Evolutionary conservation across 2,329 filamentous ascomycete genomes (phyloP).

Genomic region (Aspergillus calidoustus): DNA sequence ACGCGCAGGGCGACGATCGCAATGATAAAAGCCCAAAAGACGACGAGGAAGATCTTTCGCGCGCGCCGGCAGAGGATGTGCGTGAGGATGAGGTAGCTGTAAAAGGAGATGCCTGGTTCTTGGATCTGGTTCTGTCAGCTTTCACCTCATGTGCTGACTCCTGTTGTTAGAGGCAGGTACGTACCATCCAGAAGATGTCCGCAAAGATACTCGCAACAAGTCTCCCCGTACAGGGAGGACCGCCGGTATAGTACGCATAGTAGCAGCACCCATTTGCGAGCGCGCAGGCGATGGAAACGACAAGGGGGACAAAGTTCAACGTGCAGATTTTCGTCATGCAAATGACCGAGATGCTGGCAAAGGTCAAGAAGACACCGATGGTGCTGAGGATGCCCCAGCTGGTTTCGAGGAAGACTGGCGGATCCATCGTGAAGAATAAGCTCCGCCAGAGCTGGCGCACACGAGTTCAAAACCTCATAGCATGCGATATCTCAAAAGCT

Average conservation of each 20-base stretch:
- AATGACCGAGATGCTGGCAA: constrained; percentile 15
- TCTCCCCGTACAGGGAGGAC: neutral
- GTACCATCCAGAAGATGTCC: constrained; percentile 22
- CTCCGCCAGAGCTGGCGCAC: neutral
- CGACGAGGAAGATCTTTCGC: constrained; percentile 8
- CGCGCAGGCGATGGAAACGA: constrained; percentile 16
- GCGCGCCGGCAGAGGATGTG: constrained; percentile 10
- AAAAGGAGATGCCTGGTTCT: constrained; percentile 20
- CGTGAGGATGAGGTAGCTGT: constrained; percentile 19
- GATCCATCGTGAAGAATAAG: neutral
- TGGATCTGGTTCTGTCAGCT: constrained; percentile 14
- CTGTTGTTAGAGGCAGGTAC: neutral
- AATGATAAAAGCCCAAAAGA: constrained; percentile 21
- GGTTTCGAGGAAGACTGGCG: constrained; percentile 7
- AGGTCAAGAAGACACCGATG: constrained; percentile 18
- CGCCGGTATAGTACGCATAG: constrained; percentile 16
- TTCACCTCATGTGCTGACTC: neutral
- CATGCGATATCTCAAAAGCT: neutral
- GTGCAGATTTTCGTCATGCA: constrained; percentile 14
- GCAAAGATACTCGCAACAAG: constrained; percentile 14
- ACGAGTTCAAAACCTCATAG: neutral
- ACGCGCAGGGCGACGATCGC: constrained; percentile 11
- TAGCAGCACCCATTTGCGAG: constrained; percentile 20
- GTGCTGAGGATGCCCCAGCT: constrained; percentile 21
- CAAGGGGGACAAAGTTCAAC: constrained; percentile 18